Evolutionary conservation across 495 filamentous ascomycete species (phyloP), one percentile per base, ranked within the genome.

Genomic region (Aspergillus diversus): DNA sequence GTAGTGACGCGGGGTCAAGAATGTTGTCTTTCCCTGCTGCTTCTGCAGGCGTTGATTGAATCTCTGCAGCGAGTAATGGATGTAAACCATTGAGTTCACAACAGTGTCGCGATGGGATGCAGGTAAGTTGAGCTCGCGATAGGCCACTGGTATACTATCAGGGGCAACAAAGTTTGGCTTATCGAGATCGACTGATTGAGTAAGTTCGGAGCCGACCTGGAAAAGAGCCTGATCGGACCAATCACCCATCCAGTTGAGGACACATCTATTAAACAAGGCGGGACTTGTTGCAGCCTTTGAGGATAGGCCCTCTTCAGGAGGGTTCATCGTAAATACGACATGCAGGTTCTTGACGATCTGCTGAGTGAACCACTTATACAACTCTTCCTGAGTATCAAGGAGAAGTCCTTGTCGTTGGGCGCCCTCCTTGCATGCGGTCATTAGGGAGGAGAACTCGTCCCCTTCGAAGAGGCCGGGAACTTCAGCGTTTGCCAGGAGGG

Each of bases 281-380:
- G 95, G 95, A 81, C 92, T 96, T 13, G 96, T 99, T 16, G 95
- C 95, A 56, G 95, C 96, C 77, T 96, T 97, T 6, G 93, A 97
- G 11, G 90, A 93, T 47, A 99, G 77, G 1, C 94, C 95, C 63
- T 94, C 96, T 72, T 97, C 90, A 5, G 95, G 95, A n/a, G 95
- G 95, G 75, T 99, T 99, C 95, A 99, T 99, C 3, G 95, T 99
- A 71, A 99, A 98, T 42, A 99, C 95, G 59, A 99, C 96, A 71
- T 99, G 95, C 46, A 99, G 77, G 71, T 99, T 99, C 84, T 96
- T 97, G 73, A 97, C 90, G 65, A 99, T 98, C 77, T 99, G 95
- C 62, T 96, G 90, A 0, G 96, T 99, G 79, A 99, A 99, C 95
- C 95, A 99, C 77, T 97, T 97, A 82, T 99, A 98, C 2, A 98